Evolutionary conservation across 257 asterid species (phyloP), one percentile per base, ranked within the genome.

Genomic region (Catharanthus roseus): DNA sequence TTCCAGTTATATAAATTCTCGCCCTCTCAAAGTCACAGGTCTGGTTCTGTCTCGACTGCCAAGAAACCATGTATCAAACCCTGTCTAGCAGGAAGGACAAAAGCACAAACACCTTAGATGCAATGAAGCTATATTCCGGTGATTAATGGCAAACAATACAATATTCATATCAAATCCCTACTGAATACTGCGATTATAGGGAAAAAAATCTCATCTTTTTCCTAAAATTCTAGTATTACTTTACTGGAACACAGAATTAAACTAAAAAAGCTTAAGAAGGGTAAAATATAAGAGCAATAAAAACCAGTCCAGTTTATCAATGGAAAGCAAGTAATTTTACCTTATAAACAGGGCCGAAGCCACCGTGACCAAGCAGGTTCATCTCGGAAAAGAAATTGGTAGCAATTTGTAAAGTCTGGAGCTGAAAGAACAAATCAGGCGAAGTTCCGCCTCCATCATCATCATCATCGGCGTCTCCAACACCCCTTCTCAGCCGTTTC

Each of bases 291-390:
- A 3, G 8, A 3, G 42, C 5, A 38, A 38, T 3, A 38, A 38
- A 38, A 38, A 38, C 5, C 42, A 38, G 42, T 38, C 5, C 8
- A 38, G 42, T 3, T 38, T 3, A 38, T 38, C 42, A 38, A 38
- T 38, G 42, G 42, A 38, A 8, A 12, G 47, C 41, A 38, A 38
- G 3, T 38, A 42, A 42, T 42, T 3, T 10, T 56, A 86, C 96
- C 95, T 86, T 87, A 76, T 75, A 89, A 68, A 89, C 96, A 0
- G 96, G 95, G 36, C 97, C 97, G 71, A 89, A 91, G 1, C 97
- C 97, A 38, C 97, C 97, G 70, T 82, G 95, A 34, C 97, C 97
- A 15, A 91, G 89, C 85, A 69, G 80, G 77, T 91, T 89, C 62
- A 80, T 54, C 26, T 86, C 97, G 29, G 97, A 87, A 85, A 91